Percentiles rank a stretch among this genome's conserved stretches.
These are phyloP conservation scores for Krasilnikovozyma curviuscula DNA, from an alignment of 768 basidiomycete genomes.

Conservation along the genomic window DNA sequence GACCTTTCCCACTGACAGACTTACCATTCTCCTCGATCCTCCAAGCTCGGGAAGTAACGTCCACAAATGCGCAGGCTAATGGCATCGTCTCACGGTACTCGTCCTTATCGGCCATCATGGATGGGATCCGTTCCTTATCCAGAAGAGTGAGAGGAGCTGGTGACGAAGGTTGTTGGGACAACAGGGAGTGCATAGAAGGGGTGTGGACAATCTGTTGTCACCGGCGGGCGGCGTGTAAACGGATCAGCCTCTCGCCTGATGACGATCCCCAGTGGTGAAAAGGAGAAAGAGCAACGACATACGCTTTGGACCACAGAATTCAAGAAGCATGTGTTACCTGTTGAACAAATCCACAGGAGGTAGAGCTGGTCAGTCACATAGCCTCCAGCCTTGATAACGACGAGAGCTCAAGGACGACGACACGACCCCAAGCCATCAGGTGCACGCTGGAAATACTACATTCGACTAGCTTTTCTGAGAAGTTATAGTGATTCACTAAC, in stretches of 20 bases:
- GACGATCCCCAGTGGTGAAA: constrained; percentile 39
- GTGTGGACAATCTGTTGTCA: constrained; percentile 11
- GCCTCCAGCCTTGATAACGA: not conserved
- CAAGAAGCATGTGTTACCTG: constrained; percentile 66
- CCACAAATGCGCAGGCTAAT: constrained; percentile 26
- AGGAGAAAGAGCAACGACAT: constrained; percentile 31
- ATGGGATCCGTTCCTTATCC: constrained; percentile 7
- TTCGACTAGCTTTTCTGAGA: not conserved
- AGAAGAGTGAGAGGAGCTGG: not conserved
- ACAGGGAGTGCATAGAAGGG: constrained; percentile 2
- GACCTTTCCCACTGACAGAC: constrained; percentile 13
- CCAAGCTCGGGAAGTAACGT: constrained; percentile 1
- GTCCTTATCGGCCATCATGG: constrained; percentile 10
- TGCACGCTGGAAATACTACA: not conserved
- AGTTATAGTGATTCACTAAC: not conserved
- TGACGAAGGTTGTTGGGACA: constrained; percentile 2
- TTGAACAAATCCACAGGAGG: constrained; percentile 23
- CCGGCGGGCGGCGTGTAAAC: too few relatives aligned
- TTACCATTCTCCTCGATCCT: constrained; percentile 3
- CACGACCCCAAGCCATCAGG: not conserved
- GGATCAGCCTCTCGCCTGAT: constrained; percentile 27
- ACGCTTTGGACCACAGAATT: constrained; percentile 80
- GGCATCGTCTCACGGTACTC: constrained; percentile 14
- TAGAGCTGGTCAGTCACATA: not conserved
- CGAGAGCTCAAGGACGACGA: not conserved